Evolutionary conservation across 2,329 filamentous ascomycete genomes (phyloP).

Genomic region (Mycosphaerella arachidis): DNA sequence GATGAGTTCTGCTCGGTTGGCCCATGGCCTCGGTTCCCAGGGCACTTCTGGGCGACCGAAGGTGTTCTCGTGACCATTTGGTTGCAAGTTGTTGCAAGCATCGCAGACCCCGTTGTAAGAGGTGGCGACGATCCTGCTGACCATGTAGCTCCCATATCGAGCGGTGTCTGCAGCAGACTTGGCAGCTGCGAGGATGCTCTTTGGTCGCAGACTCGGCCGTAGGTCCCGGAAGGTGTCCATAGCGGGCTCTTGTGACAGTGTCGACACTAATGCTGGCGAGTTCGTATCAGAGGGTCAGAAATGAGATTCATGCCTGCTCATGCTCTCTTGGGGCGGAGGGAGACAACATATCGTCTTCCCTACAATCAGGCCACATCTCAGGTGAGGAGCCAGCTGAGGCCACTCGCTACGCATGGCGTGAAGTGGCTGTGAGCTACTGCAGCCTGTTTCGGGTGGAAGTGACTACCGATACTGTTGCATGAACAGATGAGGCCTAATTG

Average conservation of each 20-base stretch:
- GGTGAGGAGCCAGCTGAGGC: neutral
- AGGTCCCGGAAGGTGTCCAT: neutral
- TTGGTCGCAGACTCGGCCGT: neutral
- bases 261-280: neutral
- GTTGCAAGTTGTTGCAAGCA: constrained; percentile 3
- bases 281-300: neutral
- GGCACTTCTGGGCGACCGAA: neutral
- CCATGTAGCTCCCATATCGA: neutral
- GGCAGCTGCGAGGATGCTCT: neutral
- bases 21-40: neutral
- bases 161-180: neutral
- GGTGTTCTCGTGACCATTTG: neutral
- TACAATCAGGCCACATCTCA: neutral
- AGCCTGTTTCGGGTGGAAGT: neutral
- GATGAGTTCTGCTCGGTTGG: neutral
- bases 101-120: constrained; percentile 1
- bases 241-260: neutral
- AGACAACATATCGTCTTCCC: neutral
- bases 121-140: neutral
- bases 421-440: neutral
- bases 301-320: neutral
- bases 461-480: neutral
- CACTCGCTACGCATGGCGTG: neutral
- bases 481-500: neutral
- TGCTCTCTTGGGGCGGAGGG: neutral